Evolutionary conservation across 1,284 basidiomycete genomes (phyloP).

Genomic region (Heterobasidion irregulare): DNA sequence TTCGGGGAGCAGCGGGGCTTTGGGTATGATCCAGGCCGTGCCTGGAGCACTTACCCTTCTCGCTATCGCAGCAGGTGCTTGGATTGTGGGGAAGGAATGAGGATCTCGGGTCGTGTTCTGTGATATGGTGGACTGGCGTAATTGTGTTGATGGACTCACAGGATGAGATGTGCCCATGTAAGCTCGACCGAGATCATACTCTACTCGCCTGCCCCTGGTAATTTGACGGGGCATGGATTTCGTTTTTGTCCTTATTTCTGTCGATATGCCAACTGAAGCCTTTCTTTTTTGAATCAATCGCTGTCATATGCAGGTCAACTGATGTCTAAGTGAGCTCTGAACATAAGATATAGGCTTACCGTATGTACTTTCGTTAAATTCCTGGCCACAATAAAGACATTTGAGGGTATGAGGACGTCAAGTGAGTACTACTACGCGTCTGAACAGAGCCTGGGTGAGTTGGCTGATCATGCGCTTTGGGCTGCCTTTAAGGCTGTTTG

Average conservation of each 20-base stretch:
- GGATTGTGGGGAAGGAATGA: background rate
- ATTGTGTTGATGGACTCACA: background rate
- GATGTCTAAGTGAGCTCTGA: background rate
- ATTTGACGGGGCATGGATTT: background rate
- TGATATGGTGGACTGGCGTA: background rate
- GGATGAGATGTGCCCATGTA: no score
- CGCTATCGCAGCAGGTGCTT: background rate
- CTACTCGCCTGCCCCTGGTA: no score
- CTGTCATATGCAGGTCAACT: background rate
- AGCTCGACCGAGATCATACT: no score
- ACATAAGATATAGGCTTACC: no score
- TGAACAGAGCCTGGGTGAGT: no score
- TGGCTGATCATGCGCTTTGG: no score
- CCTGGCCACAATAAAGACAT: no score
- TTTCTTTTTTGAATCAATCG: background rate
- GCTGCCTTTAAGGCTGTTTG: no score
- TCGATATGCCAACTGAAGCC: background rate
- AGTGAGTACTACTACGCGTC: no score
- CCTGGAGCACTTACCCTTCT: background rate
- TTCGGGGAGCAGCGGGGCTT: constrained; percentile 19
- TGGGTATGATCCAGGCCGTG: background rate
- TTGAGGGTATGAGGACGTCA: no score
- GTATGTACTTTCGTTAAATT: no score
- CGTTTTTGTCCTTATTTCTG: background rate
- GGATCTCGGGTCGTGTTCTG: background rate